phyloP scores from a whole-genome alignment of 1,139 yeast species.

The Geotrichum restrictum region DNA sequence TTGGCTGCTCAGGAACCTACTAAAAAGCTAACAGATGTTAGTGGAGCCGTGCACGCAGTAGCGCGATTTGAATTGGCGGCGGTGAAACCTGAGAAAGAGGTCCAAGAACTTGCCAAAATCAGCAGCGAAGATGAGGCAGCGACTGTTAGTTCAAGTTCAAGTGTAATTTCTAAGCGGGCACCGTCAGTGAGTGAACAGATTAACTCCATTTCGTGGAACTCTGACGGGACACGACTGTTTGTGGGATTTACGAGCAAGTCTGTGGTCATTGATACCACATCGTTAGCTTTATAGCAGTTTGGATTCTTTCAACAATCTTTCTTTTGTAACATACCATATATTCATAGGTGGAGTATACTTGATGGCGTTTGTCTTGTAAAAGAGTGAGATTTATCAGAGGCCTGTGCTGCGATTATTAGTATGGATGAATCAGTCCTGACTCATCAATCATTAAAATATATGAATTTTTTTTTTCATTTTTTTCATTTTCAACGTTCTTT shows the following conservation, averaged over 20 bases:
- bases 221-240: constrained; percentile 27
- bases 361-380: too few relatives aligned
- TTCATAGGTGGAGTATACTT: not conserved
- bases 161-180: not conserved
- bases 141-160: too few relatives aligned
- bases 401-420: too few relatives aligned
- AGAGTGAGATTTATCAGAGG: too few relatives aligned
- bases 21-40: constrained; percentile 4
- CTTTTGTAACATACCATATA: not conserved
- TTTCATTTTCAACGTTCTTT: too few relatives aligned
- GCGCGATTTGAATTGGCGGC: constrained; percentile 19
- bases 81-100: not conserved
- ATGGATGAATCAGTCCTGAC: too few relatives aligned
- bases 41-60: constrained; percentile 17
- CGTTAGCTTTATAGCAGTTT: not conserved
- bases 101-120: constrained; percentile 5
- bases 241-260: constrained; percentile 27
- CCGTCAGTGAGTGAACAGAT: constrained; percentile 20
- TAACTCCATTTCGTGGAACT: constrained; percentile 31
- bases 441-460: too few relatives aligned
- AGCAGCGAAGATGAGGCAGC: constrained; percentile 3
- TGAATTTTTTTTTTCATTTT: too few relatives aligned
- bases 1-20: constrained; percentile 13
- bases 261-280: constrained; percentile 19
- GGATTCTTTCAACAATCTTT: not conserved